phyloP scores from a whole-genome alignment of 805 yeast genomes.

The Wickerhamia fluorescens region DNA sequence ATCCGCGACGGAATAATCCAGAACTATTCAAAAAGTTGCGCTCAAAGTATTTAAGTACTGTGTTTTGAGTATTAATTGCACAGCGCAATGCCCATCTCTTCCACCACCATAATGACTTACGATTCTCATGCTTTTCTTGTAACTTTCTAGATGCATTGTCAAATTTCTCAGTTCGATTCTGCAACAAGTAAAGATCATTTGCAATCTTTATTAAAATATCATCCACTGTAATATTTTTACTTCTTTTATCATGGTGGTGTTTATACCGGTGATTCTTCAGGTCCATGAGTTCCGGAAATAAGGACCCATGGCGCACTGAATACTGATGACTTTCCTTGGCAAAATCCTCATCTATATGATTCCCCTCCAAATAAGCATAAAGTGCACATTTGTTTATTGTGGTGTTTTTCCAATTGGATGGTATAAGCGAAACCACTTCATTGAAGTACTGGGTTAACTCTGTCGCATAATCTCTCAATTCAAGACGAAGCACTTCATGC shows the following conservation, averaged over 20 bases:
- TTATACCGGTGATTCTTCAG: conserved; percentile 1
- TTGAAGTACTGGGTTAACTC: conserved; percentile 33
- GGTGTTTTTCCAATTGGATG: conserved; percentile 27
- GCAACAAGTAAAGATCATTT: conserved; percentile 14
- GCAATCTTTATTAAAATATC: conserved; percentile 17
- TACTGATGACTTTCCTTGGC: not conserved
- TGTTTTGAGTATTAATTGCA: conserved; percentile 27
- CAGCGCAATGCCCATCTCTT: conserved; percentile 25
- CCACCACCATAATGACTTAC: conserved; percentile 30
- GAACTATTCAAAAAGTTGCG: conserved; percentile 41
- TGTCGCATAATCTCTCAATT: conserved; percentile 40
- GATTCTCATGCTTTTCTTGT: conserved; percentile 23
- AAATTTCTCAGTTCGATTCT: conserved; percentile 17
- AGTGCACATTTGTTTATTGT: not conserved
- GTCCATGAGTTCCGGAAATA: too few relatives aligned
- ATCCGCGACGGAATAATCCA: conserved; percentile 44
- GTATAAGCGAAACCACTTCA: conserved; percentile 18
- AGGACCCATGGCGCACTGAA: not conserved
- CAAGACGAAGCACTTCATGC: conserved; percentile 47
- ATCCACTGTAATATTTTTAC: conserved; percentile 11
- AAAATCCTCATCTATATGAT: conserved; percentile 1
- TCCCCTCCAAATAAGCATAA: not conserved
- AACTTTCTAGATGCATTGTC: conserved; percentile 22
- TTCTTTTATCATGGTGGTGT: not conserved
- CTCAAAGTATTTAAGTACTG: conserved; percentile 40